These are phyloP conservation scores for Cruciata laevipes DNA, from an alignment of 257 asterid genomes.

Conservation along the genomic window DNA sequence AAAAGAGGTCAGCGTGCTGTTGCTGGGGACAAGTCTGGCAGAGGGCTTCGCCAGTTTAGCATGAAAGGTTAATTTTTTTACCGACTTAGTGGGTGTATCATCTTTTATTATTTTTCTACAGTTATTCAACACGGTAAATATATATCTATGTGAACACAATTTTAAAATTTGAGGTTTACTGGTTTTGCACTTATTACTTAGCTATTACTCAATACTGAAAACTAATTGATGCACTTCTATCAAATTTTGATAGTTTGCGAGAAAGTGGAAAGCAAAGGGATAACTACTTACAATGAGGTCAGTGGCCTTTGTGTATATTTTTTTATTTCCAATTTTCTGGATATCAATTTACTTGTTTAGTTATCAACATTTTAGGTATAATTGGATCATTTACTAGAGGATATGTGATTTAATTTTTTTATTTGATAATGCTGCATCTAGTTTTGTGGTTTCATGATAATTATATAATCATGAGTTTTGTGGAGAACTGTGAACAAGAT, in stretches of 20 bases:
- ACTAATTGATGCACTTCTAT: constrained; percentile 16
- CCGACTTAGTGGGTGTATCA: not conserved
- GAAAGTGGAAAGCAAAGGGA: constrained; percentile 99
- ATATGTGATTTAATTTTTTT: not conserved
- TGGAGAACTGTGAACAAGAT: not conserved
- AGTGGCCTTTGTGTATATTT: constrained; percentile 17
- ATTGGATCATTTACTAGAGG: not conserved
- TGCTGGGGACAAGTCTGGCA: constrained; percentile 87
- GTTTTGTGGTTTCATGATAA: not conserved
- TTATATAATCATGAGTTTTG: not conserved
- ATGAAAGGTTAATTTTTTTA: constrained; percentile 63
- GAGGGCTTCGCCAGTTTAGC: constrained; percentile 99
- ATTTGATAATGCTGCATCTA: not conserved
- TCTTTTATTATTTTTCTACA: not conserved
- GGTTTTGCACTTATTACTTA: constrained; percentile 1
- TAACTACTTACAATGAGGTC: constrained; percentile 98
- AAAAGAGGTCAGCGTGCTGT: constrained; percentile 94
- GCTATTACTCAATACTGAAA: constrained; percentile 4
- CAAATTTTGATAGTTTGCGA: constrained; percentile 66
- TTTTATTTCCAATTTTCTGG: not conserved
- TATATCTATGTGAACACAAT: not conserved
- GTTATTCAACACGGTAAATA: not conserved
- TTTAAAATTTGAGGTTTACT: not conserved
- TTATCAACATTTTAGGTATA: not conserved
- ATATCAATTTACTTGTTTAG: not conserved